Conservation (phyloP, 2,329 filamentous ascomycete species). For the Fonsecaea pedrosoi region DNA sequence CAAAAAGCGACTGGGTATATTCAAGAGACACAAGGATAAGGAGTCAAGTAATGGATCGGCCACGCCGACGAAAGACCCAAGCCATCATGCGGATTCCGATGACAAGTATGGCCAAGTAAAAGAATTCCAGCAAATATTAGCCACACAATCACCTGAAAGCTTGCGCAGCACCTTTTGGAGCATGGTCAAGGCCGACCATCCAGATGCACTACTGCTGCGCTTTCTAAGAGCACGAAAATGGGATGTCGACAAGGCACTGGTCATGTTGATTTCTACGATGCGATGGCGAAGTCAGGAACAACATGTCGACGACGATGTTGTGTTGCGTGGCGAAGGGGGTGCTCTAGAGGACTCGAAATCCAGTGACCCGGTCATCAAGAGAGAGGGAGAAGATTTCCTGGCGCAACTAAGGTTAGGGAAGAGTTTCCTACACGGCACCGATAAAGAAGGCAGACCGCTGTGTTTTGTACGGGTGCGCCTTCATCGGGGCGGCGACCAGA, state of each 20-base stretch:
- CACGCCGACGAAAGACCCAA: conserved; percentile 47
- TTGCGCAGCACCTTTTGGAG: conserved; percentile 84
- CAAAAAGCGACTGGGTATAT: conserved; percentile 75
- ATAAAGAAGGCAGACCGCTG: conserved; percentile 83
- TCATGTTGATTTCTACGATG: conserved; percentile 95
- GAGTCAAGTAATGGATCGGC: conserved; percentile 47
- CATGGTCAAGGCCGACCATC: conserved; percentile 95
- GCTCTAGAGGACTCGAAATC: conserved; percentile 68
- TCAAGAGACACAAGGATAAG: conserved; percentile 61
- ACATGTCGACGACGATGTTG: conserved; percentile 88
- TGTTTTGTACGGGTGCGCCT: conserved; percentile 83
- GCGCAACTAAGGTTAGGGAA: conserved; percentile 87
- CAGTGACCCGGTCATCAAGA: conserved; percentile 67
- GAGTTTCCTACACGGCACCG: conserved; percentile 86
- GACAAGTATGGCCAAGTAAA: conserved; percentile 95
- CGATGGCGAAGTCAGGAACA: conserved; percentile 85
- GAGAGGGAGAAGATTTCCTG: conserved; percentile 77
- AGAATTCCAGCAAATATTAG: conserved; percentile 81
- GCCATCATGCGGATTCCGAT: conserved; percentile 62
- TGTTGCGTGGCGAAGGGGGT: conserved; percentile 74
- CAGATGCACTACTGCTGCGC: conserved; percentile 80
- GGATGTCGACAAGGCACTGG: conserved; percentile 89
- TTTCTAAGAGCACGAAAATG: conserved; percentile 92
- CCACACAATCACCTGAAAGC: conserved; percentile 75
- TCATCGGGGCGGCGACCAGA: conserved; percentile 83